Conservation (phyloP, 208 protist species). For the Trichomonas tenax region DNA sequence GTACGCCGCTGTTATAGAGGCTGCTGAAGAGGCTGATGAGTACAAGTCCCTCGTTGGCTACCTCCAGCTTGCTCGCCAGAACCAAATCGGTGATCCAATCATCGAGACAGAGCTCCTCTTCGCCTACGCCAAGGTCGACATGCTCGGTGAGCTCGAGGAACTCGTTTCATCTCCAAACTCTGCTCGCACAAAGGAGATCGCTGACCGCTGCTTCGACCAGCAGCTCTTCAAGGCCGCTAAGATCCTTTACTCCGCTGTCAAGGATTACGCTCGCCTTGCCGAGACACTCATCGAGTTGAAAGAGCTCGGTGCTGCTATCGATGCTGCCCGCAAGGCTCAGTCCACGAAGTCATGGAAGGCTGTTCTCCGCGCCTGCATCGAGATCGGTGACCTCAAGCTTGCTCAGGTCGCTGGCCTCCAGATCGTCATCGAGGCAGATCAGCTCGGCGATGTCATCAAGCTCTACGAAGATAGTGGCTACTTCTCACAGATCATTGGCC, state of each 20-base stretch:
- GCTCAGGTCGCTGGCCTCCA: slow-evolving; percentile 87
- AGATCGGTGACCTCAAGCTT: slow-evolving; percentile 86
- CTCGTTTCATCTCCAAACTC: slow-evolving; percentile 90
- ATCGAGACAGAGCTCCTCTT: slow-evolving; percentile 96
- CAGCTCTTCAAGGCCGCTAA: slow-evolving; percentile 85
- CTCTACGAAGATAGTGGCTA: slow-evolving; percentile 62
- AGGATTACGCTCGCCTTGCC: slow-evolving; percentile 81
- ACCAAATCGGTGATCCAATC: slow-evolving; percentile 55
- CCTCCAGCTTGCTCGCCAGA: slow-evolving; percentile 84
- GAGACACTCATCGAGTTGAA: slow-evolving; percentile 78
- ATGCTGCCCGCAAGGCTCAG: slow-evolving; percentile 93
- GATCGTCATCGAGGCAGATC: slow-evolving; percentile 89
- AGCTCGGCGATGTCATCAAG: slow-evolving; percentile 70
- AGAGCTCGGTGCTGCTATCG: slow-evolving; percentile 70
- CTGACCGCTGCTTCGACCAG: slow-evolving; percentile 89
- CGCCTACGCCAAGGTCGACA: slow-evolving; percentile 73
- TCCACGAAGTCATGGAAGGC: slow-evolving; percentile 55
- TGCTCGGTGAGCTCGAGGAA: slow-evolving; percentile 88
- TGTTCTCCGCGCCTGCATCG: slow-evolving; percentile 88
- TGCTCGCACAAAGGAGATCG: slow-evolving; percentile 61
- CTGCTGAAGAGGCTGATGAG: slow-evolving; percentile 63
- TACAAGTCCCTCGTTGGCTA: slow-evolving; percentile 87
- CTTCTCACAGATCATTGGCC: slow-evolving; percentile 77
- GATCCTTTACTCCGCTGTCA: slow-evolving; percentile 83
- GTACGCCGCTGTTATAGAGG: slow-evolving; percentile 68